phyloP scores from a whole-genome alignment of 2,329 filamentous ascomycete species.

The Hymenoscyphus occultus region DNA sequence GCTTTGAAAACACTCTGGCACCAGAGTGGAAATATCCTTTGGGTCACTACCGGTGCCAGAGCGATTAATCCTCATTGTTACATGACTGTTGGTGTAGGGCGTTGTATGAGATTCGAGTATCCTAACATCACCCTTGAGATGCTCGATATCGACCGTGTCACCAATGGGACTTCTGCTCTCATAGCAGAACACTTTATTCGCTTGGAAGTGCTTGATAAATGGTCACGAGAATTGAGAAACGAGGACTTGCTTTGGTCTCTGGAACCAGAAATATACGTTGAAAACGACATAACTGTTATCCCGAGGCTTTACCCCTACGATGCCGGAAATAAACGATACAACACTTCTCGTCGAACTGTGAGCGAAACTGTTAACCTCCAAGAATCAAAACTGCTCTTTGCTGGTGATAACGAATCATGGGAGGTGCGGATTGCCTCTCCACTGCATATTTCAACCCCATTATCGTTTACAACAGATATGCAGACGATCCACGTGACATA shows the following conservation, averaged over 20 bases:
- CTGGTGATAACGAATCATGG: not conserved
- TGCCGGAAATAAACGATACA: slow-evolving; percentile 16
- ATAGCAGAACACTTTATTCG: slow-evolving; percentile 22
- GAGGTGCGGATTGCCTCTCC: no score
- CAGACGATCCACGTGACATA: no score
- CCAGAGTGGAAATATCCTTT: slow-evolving; percentile 18
- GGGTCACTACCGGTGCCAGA: slow-evolving; percentile 21
- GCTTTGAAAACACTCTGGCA: slow-evolving; percentile 25
- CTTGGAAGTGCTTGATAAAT: slow-evolving; percentile 1
- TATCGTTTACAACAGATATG: no score
- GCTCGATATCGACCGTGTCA: slow-evolving; percentile 20
- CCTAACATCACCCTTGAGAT: slow-evolving; percentile 19
- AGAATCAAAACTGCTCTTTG: not conserved
- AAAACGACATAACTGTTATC: slow-evolving; percentile 16
- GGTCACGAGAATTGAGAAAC: not conserved
- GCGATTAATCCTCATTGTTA: slow-evolving; percentile 20
- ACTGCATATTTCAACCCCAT: no score
- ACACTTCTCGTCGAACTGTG: slow-evolving; percentile 16
- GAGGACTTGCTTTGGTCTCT: slow-evolving; percentile 17
- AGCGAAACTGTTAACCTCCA: slow-evolving; percentile 6
- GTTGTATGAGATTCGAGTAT: slow-evolving; percentile 15
- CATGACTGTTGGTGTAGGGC: slow-evolving; percentile 19
- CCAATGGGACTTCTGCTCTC: not conserved
- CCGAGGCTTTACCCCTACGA: slow-evolving; percentile 15
- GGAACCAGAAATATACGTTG: slow-evolving; percentile 23